Conservation (phyloP, 768 basidiomycete species). For the Lactifluus subvellereus region DNA sequence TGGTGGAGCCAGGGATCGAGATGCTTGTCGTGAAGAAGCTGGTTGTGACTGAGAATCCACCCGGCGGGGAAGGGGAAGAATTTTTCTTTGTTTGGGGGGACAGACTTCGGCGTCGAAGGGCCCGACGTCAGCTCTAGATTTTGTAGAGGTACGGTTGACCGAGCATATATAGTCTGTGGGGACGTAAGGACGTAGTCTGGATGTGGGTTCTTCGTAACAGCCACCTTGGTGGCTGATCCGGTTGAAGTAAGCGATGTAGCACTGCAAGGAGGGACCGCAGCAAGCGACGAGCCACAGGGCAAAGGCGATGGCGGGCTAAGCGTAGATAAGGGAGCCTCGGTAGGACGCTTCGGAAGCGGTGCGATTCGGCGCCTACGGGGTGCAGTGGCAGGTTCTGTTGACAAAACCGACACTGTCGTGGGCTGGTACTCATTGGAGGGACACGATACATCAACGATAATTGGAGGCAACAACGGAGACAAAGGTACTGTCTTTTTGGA, state of each 20-base stretch:
- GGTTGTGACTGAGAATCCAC: not conserved
- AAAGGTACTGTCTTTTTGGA: not conserved
- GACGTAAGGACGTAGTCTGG: not conserved
- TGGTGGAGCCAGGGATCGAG: not conserved
- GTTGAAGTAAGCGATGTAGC: too few species aligned
- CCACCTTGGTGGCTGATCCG: not conserved
- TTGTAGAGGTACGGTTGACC: not conserved
- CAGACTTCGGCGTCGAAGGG: not conserved
- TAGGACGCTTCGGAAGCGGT: not conserved
- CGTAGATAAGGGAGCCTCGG: not conserved
- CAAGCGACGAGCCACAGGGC: not conserved
- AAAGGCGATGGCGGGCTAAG: not conserved
- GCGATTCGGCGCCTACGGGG: conserved; percentile 13
- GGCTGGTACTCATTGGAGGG: not conserved
- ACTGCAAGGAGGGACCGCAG: not conserved
- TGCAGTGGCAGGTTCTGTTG: not conserved
- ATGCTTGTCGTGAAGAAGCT: not conserved
- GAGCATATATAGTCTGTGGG: not conserved
- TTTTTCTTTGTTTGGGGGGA: not conserved
- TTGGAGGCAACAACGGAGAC: not conserved
- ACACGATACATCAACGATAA: not conserved
- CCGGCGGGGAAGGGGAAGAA: not conserved
- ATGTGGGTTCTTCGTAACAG: not conserved
- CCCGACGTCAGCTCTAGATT: not conserved
- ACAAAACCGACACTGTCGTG: too few species aligned